Conservation (phyloP, 2,329 filamentous ascomycete species). For the Nannizziopsis barbatae region DNA sequence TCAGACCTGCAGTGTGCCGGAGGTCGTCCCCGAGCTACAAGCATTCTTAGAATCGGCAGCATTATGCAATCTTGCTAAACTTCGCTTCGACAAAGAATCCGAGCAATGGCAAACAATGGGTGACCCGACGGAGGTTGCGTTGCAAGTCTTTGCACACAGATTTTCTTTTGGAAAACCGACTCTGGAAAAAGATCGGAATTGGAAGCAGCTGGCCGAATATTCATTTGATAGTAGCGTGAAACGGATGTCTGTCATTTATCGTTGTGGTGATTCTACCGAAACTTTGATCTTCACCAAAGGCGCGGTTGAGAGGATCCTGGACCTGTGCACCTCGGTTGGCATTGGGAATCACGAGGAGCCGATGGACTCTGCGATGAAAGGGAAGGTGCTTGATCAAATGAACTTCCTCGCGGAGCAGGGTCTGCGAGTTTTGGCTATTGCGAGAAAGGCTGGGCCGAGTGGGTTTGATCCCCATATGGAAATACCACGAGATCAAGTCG, state of each 20-base stretch:
- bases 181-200: conserved; percentile 32
- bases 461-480: conserved; percentile 23
- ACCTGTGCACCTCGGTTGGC: conserved; percentile 42
- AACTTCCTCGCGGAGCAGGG: conserved; percentile 47
- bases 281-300: conserved; percentile 24
- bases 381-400: conserved; percentile 45
- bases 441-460: conserved; percentile 28
- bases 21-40: conserved; percentile 38
- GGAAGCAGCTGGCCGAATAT: conserved; percentile 49
- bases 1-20: conserved; percentile 20
- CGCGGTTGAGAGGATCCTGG: conserved; percentile 35
- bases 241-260: conserved; percentile 55
- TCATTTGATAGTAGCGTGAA: conserved; percentile 56
- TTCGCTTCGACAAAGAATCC: conserved; percentile 36
- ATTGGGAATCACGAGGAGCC: conserved; percentile 30
- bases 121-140: conserved; percentile 57
- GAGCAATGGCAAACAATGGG: conserved; percentile 47
- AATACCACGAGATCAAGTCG: conserved; percentile 40
- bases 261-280: conserved; percentile 26
- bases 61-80: conserved; percentile 44
- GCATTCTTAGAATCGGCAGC: conserved; percentile 45
- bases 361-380: conserved; percentile 33
- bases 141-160: conserved; percentile 54
- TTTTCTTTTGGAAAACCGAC: conserved; percentile 43
- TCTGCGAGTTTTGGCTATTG: conserved; percentile 50